These are phyloP conservation scores for Echites panduratus DNA, from an alignment of 257 asterid genomes.

Conservation along the genomic window DNA sequence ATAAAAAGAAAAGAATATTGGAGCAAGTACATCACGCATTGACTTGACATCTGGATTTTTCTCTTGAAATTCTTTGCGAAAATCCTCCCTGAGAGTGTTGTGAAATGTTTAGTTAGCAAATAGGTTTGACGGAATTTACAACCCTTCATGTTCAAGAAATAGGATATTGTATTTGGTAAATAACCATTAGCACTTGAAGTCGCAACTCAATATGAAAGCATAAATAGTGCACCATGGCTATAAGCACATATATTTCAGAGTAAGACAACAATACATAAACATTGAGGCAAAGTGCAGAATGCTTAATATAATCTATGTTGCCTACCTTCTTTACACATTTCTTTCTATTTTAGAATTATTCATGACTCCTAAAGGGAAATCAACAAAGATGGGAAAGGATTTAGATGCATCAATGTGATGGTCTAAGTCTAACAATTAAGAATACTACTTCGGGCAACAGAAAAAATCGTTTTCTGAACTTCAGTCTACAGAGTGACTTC, in stretches of 20 bases:
- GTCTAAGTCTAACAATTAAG: not conserved
- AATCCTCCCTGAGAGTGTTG: constrained; percentile 66
- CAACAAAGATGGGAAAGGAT: not conserved
- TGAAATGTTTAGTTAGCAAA: constrained; percentile 10
- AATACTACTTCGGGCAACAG: not conserved
- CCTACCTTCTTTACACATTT: not conserved
- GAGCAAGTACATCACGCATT: constrained; percentile 71
- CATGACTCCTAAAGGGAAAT: not conserved
- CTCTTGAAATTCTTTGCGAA: constrained; percentile 83
- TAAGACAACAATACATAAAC: no score
- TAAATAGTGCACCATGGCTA: no score
- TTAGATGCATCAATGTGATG: not conserved
- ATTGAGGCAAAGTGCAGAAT: no score
- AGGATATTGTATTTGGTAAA: no score
- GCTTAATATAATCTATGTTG: not conserved
- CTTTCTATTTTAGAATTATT: not conserved
- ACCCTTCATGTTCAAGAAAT: not conserved
- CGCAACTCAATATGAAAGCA: no score
- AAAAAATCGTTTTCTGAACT: not conserved
- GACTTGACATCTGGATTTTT: constrained; percentile 78
- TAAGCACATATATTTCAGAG: no score
- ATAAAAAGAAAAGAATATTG: not conserved
- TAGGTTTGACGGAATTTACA: not conserved
- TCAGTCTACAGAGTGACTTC: not conserved
- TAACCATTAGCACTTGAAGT: no score